Conservation (phyloP, 805 yeast genomes). For the Zygosaccharomyces bailii region DNA sequence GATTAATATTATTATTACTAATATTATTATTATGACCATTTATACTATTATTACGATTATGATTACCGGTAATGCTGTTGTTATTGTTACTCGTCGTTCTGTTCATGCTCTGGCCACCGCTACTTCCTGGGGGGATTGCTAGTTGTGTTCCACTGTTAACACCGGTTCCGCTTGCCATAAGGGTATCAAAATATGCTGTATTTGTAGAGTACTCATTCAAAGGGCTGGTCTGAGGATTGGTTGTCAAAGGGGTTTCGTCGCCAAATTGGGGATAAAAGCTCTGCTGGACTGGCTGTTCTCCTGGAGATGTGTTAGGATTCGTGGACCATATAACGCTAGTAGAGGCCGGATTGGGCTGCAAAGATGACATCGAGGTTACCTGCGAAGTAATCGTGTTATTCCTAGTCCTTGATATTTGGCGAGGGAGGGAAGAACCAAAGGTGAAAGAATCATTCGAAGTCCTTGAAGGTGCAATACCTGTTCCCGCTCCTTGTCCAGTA, state of each 20-base stretch:
- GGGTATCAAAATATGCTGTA: conserved; percentile 24
- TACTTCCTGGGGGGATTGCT: conserved; percentile 3
- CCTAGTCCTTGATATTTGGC: conserved; percentile 33
- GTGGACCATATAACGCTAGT: conserved; percentile 30
- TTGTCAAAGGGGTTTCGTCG: conserved; percentile 3
- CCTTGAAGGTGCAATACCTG: conserved; percentile 22
- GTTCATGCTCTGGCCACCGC: background rate
- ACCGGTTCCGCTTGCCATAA: conserved; percentile 11
- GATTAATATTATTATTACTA: conserved; percentile 9
- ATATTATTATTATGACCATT: conserved; percentile 8
- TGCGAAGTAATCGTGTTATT: conserved; percentile 37
- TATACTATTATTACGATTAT: conserved; percentile 12
- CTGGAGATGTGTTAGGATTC: conserved; percentile 15
- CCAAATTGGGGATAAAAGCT: conserved; percentile 15
- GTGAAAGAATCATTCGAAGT: conserved; percentile 33
- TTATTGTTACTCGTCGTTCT: background rate
- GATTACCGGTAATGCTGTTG: conserved; percentile 3
- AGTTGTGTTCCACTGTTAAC: conserved; percentile 1
- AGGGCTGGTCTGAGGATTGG: conserved; percentile 16
- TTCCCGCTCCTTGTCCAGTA: background rate
- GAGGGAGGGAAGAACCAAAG: conserved; percentile 18
- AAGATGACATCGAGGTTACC: conserved; percentile 34
- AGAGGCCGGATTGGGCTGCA: conserved; percentile 21
- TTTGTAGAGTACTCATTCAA: conserved; percentile 22
- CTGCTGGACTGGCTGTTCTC: conserved; percentile 24